These are phyloP conservation scores for Alternaria rosae DNA, from an alignment of 2,329 filamentous ascomycete genomes.

Conservation along the genomic window DNA sequence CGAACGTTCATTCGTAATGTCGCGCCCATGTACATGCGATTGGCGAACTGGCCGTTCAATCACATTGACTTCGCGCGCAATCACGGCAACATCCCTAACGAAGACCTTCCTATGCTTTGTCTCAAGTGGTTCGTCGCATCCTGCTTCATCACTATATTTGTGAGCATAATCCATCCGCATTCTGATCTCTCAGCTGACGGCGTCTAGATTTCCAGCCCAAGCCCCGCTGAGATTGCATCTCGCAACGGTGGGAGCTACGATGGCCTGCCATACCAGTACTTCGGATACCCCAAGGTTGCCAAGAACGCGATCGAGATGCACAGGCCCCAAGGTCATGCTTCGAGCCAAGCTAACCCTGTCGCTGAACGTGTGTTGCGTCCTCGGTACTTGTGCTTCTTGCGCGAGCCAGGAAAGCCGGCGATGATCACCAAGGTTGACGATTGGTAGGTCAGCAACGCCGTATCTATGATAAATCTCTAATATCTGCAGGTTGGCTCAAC, in stretches of 20 bases:
- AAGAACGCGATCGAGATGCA: conserved; percentile 39
- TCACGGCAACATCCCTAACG: conserved; percentile 24
- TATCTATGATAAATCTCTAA: background rate
- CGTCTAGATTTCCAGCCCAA: conserved; percentile 32
- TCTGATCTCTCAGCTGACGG: background rate
- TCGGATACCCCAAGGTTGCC: conserved; percentile 42
- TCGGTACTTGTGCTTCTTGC: conserved; percentile 40
- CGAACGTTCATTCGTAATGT: conserved; percentile 43
- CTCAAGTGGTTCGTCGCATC: conserved; percentile 42
- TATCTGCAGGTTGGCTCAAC: conserved; percentile 23
- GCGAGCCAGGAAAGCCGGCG: conserved; percentile 23
- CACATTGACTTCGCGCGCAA: conserved; percentile 35
- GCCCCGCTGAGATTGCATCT: conserved; percentile 14
- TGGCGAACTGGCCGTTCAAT: conserved; percentile 43
- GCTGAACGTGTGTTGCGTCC: conserved; percentile 38
- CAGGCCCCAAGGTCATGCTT: background rate
- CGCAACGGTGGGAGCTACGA: conserved; percentile 39
- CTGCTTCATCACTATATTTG: conserved; percentile 33
- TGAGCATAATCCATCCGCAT: conserved; percentile 13
- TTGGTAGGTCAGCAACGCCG: conserved; percentile 15
- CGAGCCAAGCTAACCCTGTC: conserved; percentile 29
- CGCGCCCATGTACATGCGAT: conserved; percentile 33
- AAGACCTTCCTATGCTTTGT: conserved; percentile 34
- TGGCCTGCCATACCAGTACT: conserved; percentile 36
- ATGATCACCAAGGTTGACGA: conserved; percentile 37